Evolutionary conservation across 306 rosid genomes (phyloP), one percentile per base, ranked within the genome.

Genomic region (Adenanthera pavonina): DNA sequence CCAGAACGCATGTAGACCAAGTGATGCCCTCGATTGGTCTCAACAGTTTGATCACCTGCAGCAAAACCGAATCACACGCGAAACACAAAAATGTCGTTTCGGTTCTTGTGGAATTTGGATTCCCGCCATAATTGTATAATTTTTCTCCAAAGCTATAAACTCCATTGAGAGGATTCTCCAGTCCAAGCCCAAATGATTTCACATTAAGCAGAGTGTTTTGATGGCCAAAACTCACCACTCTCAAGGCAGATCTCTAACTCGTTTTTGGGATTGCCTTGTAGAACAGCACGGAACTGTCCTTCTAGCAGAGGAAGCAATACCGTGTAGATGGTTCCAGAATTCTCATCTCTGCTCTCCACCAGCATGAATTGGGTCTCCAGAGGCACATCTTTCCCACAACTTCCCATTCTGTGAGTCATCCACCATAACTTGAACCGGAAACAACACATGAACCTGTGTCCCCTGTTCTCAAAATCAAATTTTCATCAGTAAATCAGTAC

Each of bases 331-430:
- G 75, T 90, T 0, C 92, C 84, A 75, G 89, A 76, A 78, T 89
- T 85, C 8, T 48, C 89, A 20, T 79, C 88, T 83, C 87, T 87
- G 86, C 89, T 91, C 86, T 95, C 99, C 65, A 95, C 87, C 1
- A 95, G 94, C 92, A 95, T 81, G 87, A 92, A 95, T 30, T 95
- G 97, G 6, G 99, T 92, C 90, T 95, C 99, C 41, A 95, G 73
- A 62, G 99, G 99, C 71, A 95, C 85, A 66, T 95, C 99, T 84
- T 76, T 88, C 56, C 97, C 97, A 84, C 86, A 88, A 25, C 85
- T 88, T 78, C 97, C 99, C 95, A 91, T 93, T 78, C 95, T 93
- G 41, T 95, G 97, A 16, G 99, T 93, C 99, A 92, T 95, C 99
- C 99, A 95, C 97, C 99, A 92, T 74, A 95, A 81, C 90, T 92